Evolutionary conservation across 1,139 yeast species (phyloP), one percentile per base, ranked within the genome.

Genomic region (Taphrina sp.): DNA sequence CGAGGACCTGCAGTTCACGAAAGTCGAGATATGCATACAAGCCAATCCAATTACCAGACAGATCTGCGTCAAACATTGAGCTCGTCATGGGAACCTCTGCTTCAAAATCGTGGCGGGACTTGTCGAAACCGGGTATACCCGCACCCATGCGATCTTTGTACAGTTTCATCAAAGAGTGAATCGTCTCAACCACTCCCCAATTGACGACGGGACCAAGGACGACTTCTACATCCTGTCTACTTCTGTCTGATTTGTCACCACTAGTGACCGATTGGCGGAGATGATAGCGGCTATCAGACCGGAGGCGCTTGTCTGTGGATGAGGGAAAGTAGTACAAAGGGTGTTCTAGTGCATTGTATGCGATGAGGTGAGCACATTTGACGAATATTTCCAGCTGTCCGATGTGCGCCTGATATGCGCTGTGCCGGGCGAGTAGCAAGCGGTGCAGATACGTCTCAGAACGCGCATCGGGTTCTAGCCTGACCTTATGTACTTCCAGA

Each of bases 141-240:
- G 38, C 54, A 7, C 38, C 46, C 39, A 49, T 16, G 14, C 33
- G 31, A 20, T 49, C 34, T 4, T 28, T 35, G 23, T 49, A 49
- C 28, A 49, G 26, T 14, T 42, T 38, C 14, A 49, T 35, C 39
- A 49, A 20, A 5, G 44, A 42, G n/a, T 38, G 33, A n/a, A 49
- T 49, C 3, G 54, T 49, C 29, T 49, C 54, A 10, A 49, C 54
- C 3, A 49, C 54, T 10, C 54, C 54, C 54, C 54, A 49, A 49
- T 49, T 49, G 39, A 49, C 24, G 20, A 41, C 44, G 2, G 54
- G 54, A 14, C 41, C 52, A 12, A 12, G 17, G 17, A 33, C 34
- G 20, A 17, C 7, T 10, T 14, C 35, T 10, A 20, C 22, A 12
- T 10, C 43, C 14, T 16, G 43, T n/a, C 10, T 19, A n/a, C n/a